Conservation (phyloP, 495 filamentous ascomycete species). For the Lasiosphaeriaceae sp. region DNA sequence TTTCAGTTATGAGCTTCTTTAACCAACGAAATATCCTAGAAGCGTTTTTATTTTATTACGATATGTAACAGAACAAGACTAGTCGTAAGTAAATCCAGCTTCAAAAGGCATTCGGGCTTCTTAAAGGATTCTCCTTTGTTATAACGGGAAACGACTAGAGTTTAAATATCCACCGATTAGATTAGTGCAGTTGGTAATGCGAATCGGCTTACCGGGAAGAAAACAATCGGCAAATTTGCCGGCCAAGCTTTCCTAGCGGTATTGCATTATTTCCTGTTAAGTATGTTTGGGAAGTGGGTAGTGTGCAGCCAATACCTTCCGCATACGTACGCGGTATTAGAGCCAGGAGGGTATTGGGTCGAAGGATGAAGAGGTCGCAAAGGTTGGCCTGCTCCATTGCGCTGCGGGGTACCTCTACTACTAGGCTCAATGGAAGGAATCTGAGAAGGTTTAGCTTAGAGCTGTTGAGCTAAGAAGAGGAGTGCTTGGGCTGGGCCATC, state of each 20-base stretch:
- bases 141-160: slow-evolving; percentile 10
- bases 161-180: slow-evolving; percentile 44
- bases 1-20: slow-evolving; percentile 41
- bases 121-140: slow-evolving; percentile 42
- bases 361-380: slow-evolving; percentile 1
- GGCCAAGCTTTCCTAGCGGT: slow-evolving; percentile 29
- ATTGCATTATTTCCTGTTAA: slow-evolving; percentile 28
- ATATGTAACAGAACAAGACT: slow-evolving; percentile 12
- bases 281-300: slow-evolving; percentile 29
- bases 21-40: slow-evolving; percentile 40
- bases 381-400: not conserved
- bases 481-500: slow-evolving; percentile 35
- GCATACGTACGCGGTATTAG: slow-evolving; percentile 35
- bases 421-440: slow-evolving; percentile 37
- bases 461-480: slow-evolving; percentile 24
- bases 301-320: slow-evolving; percentile 34
- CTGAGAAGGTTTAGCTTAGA: slow-evolving; percentile 28
- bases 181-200: slow-evolving; percentile 43
- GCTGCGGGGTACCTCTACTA: slow-evolving; percentile 12
- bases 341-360: not conserved
- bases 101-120: slow-evolving; percentile 31
- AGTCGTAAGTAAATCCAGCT: slow-evolving; percentile 21
- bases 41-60: slow-evolving; percentile 25
- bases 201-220: slow-evolving; percentile 38
- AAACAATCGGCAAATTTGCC: slow-evolving; percentile 21